A percentile compares a stretch with the other conserved stretches of the same genome.
phyloP scores from a whole-genome alignment of 2,329 filamentous ascomycete genomes.

The Microsporum ferrugineum region DNA sequence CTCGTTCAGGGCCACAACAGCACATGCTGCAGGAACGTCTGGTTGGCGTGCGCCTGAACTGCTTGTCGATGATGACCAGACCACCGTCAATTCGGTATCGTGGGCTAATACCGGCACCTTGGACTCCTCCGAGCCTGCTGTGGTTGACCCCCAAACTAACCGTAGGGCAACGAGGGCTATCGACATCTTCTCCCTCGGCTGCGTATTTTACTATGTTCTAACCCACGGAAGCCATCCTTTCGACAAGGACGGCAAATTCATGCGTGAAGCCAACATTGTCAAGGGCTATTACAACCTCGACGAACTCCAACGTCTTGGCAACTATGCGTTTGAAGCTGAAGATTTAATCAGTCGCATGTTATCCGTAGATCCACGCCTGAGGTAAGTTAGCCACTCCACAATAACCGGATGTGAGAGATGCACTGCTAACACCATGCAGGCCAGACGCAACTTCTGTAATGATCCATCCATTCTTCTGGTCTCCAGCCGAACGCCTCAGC shows the following conservation, averaged over 20 bases:
- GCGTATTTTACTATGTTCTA: constrained; percentile 98
- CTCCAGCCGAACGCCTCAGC: constrained; percentile 70
- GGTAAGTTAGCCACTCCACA: constrained; percentile 27
- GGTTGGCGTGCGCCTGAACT: constrained; percentile 96
- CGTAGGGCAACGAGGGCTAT: constrained; percentile 88
- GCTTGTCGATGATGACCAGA: constrained; percentile 64
- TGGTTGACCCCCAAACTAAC: constrained; percentile 46
- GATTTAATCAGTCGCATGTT: constrained; percentile 80
- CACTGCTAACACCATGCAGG: constrained; percentile 15
- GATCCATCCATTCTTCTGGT: constrained; percentile 96
- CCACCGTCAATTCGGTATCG: constrained; percentile 24
- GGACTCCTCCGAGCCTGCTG: constrained; percentile 39
- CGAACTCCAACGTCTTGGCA: constrained; percentile 62
- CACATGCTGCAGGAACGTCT: constrained; percentile 82
- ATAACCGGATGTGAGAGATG: neutral
- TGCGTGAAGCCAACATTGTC: constrained; percentile 94
- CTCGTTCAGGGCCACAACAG: constrained; percentile 87
- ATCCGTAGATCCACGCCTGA: constrained; percentile 50
- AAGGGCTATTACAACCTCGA: constrained; percentile 68
- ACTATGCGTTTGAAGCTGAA: constrained; percentile 75
- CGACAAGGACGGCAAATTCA: constrained; percentile 86
- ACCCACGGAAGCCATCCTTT: constrained; percentile 88
- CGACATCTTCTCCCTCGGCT: constrained; percentile 91
- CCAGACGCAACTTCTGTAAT: constrained; percentile 70
- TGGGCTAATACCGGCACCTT: constrained; percentile 27